These are phyloP conservation scores for Saccharomyces hybrid DNA, from an alignment of 1,139 yeast species.

Conservation along the genomic window DNA sequence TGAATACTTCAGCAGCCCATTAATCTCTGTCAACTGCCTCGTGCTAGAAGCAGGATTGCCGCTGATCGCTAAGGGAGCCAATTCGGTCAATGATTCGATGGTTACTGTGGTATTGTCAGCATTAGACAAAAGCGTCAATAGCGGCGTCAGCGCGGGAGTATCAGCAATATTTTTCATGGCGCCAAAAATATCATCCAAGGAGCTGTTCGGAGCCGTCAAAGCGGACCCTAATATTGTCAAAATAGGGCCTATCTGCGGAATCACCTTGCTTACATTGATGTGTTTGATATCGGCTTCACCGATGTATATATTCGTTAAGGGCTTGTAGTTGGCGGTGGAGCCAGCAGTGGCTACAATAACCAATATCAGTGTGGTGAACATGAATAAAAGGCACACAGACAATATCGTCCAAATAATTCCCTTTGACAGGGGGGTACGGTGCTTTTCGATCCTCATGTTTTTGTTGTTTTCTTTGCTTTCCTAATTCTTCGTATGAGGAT, in stretches of 20 bases:
- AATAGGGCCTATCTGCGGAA: slow-evolving; percentile 26
- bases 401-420: slow-evolving; percentile 7
- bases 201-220: slow-evolving; percentile 18
- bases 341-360: slow-evolving; percentile 26
- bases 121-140: slow-evolving; percentile 21
- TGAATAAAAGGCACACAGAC: slow-evolving; percentile 15
- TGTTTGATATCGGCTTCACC: slow-evolving; percentile 29
- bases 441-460: background rate
- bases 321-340: slow-evolving; percentile 24
- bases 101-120: slow-evolving; percentile 22
- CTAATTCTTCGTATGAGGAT: background rate
- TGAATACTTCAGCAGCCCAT: slow-evolving; percentile 21
- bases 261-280: slow-evolving; percentile 29
- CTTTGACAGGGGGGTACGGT: slow-evolving; percentile 5
- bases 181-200: slow-evolving; percentile 17
- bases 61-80: slow-evolving; percentile 26
- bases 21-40: slow-evolving; percentile 20
- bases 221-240: slow-evolving; percentile 25
- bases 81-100: slow-evolving; percentile 19
- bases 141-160: slow-evolving; percentile 26
- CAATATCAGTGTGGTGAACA: slow-evolving; percentile 21
- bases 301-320: slow-evolving; percentile 26
- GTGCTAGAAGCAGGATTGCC: slow-evolving; percentile 14
- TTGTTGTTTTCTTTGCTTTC: background rate
- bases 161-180: slow-evolving; percentile 22